phyloP scores from a whole-genome alignment of 441 rosid genomes.

The Daphne laureola region DNA sequence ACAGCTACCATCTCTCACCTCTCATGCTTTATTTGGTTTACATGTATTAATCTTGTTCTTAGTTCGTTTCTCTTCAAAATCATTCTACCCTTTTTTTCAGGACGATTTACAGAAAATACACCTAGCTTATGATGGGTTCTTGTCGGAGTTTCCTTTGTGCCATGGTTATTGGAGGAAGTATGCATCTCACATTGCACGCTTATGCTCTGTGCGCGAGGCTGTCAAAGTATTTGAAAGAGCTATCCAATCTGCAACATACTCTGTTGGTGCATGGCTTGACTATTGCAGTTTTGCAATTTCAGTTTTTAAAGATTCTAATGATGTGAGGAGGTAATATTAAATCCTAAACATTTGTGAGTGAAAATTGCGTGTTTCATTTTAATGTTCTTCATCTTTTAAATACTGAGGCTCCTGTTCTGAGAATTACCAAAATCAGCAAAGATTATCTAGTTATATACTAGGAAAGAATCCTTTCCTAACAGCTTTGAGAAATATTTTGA shows the following conservation, averaged over 20 bases:
- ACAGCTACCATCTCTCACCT: too few relatives aligned
- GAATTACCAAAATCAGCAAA: too few relatives aligned
- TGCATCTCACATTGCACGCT: constrained; percentile 46
- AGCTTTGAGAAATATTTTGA: too few relatives aligned
- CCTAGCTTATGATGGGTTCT: constrained; percentile 68
- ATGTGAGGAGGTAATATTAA: constrained; percentile 60
- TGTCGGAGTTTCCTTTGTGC: constrained; percentile 78
- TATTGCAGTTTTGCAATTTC: constrained; percentile 56
- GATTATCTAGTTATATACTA: too few relatives aligned
- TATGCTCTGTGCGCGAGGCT: constrained; percentile 50
- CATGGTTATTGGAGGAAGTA: constrained; percentile 85
- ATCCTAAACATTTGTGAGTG: constrained; percentile 1
- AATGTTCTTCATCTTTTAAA: background rate
- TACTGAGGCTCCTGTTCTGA: background rate
- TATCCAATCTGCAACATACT: constrained; percentile 63
- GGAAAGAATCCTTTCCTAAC: too few relatives aligned
- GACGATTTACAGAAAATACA: constrained; percentile 50
- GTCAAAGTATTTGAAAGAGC: constrained; percentile 73
- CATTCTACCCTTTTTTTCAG: constrained; percentile 29
- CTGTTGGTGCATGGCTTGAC: constrained; percentile 67
- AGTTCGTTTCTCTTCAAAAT: too few relatives aligned
- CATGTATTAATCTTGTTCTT: too few relatives aligned
- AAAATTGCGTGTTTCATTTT: background rate
- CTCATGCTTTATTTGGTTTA: too few relatives aligned
- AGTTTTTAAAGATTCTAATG: constrained; percentile 54